Conservation (phyloP, 495 filamentous ascomycete genomes). For the Penicillium bovifimosum region DNA sequence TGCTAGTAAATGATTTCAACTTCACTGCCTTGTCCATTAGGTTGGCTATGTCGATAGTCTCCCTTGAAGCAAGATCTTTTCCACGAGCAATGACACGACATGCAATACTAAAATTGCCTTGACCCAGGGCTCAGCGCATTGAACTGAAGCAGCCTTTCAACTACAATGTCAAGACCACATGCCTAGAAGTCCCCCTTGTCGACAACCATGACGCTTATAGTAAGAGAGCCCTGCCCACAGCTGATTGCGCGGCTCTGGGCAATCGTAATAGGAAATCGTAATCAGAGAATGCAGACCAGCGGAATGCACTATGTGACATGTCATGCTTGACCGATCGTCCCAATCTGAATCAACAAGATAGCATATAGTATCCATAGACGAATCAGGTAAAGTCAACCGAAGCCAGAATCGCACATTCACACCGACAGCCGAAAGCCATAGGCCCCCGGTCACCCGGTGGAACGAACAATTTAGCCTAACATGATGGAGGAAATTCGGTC, state of each 20-base stretch:
- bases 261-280: conserved; percentile 4
- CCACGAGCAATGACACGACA: not conserved
- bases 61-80: too few relatives aligned
- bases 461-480: not conserved
- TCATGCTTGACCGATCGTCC: conserved; percentile 1
- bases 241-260: conserved; percentile 12
- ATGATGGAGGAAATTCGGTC: not conserved
- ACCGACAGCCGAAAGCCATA: not conserved
- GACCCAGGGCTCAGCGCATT: not conserved
- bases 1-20: not conserved
- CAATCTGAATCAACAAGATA: not conserved
- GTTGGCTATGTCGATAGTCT: not conserved
- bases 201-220: not conserved
- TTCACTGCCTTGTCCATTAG: not conserved
- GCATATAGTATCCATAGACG: not conserved
- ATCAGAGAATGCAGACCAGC: conserved; percentile 12
- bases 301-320: conserved; percentile 5
- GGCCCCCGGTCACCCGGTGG: not conserved
- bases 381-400: not conserved
- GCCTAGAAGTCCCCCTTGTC: not conserved
- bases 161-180: not conserved
- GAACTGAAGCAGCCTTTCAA: too few relatives aligned
- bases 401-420: not conserved
- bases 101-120: not conserved
- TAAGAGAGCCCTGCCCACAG: not conserved